Conservation (phyloP, 129 eudicot species). For the Arctium minus region DNA sequence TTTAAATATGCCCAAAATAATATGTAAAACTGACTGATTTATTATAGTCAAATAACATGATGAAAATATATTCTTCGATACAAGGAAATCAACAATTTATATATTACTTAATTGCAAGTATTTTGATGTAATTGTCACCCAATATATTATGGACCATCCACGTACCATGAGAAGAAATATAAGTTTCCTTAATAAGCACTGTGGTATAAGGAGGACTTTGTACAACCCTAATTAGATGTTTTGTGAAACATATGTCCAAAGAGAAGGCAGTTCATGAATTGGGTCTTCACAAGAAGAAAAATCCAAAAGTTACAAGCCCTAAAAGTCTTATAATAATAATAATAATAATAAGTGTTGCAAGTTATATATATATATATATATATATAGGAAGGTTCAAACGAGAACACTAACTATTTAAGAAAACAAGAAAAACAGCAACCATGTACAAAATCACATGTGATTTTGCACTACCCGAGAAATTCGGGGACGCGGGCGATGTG, state of each 20-base stretch:
- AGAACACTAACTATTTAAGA: too few relatives aligned
- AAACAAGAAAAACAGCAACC: too few relatives aligned
- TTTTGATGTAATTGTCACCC: background rate
- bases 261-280: background rate
- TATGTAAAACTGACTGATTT: background rate
- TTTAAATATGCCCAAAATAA: background rate
- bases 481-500: too few relatives aligned
- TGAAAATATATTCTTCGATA: background rate
- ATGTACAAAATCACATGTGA: too few relatives aligned
- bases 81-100: background rate
- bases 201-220: background rate
- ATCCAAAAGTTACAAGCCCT: conserved; percentile 22
- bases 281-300: conserved; percentile 14
- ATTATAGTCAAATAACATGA: background rate
- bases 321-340: background rate
- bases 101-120: background rate
- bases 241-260: background rate
- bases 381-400: too few relatives aligned
- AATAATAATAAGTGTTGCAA: background rate
- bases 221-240: conserved; percentile 5
- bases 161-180: background rate
- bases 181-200: background rate
- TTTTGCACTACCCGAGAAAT: too few relatives aligned
- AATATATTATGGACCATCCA: background rate
- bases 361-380: background rate